Percentiles rank a stretch among this genome's conserved stretches.
Conservation (phyloP, 2,329 filamentous ascomycete genomes). For the Talaromyces atroroseus region DNA sequence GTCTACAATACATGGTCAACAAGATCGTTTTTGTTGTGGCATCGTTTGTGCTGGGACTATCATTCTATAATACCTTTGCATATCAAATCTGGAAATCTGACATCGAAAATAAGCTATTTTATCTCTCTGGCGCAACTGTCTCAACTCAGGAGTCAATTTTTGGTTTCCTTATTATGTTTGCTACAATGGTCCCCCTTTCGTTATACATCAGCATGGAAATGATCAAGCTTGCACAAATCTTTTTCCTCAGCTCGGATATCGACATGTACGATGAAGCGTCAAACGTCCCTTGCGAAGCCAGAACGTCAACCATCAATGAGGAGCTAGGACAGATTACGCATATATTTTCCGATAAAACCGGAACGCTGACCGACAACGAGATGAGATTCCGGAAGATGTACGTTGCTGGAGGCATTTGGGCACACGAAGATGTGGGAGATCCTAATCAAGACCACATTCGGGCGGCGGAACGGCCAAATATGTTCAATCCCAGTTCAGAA, state of each 20-base stretch:
- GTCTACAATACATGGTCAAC: conserved; percentile 70
- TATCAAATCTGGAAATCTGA: conserved; percentile 63
- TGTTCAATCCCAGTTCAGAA: conserved; percentile 16
- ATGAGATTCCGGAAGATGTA: conserved; percentile 80
- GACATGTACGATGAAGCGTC: conserved; percentile 75
- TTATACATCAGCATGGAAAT: conserved; percentile 85
- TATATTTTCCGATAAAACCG: conserved; percentile 79
- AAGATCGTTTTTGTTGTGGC: conserved; percentile 72
- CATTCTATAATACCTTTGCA: conserved; percentile 34
- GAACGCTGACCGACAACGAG: conserved; percentile 74
- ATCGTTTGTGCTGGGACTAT: conserved; percentile 55
- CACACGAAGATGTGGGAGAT: conserved; percentile 59
- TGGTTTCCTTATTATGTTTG: conserved; percentile 82
- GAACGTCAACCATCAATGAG: conserved; percentile 77
- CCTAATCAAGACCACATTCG: conserved; percentile 26
- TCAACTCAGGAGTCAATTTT: conserved; percentile 66
- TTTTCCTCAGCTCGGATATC: conserved; percentile 65
- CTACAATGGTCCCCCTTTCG: conserved; percentile 78
- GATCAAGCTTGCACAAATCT: conserved; percentile 69
- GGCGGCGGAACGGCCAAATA: neutral
- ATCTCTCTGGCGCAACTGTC: conserved; percentile 58
- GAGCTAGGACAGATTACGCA: conserved; percentile 71
- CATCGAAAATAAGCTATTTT: conserved; percentile 60
- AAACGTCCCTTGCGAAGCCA: conserved; percentile 70
- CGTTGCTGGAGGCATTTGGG: conserved; percentile 67